Evolutionary conservation across 208 protist genomes (phyloP).

Genomic region (Plasmodiophora brassicae): DNA sequence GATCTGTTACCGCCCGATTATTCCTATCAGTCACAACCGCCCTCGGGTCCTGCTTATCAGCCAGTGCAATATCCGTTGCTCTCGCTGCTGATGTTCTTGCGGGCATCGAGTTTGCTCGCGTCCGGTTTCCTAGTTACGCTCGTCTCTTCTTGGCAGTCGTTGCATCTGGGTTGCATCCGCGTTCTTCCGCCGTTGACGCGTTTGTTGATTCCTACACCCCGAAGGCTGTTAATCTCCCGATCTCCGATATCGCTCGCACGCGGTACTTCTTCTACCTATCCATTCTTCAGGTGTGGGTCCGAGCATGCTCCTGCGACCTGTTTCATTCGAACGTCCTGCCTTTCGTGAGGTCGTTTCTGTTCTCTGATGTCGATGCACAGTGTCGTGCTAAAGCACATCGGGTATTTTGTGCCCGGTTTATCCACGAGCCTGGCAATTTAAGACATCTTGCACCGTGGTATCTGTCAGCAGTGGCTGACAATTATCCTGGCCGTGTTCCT

Average conservation of each 20-base stretch:
- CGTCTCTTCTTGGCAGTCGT: neutral
- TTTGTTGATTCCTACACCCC: neutral
- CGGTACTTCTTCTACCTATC: neutral
- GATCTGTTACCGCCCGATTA: neutral
- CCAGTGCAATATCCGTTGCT: neutral
- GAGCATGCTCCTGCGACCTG: neutral
- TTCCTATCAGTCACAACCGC: neutral
- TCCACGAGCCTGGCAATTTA: neutral
- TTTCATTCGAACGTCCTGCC: neutral
- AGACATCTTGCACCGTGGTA: neutral
- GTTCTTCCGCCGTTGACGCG: neutral
- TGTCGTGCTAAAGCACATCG: neutral
- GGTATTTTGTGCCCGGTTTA: neutral
- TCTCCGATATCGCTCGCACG: neutral
- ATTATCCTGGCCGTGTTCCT: neutral
- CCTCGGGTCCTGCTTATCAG: neutral
- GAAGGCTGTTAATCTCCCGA: neutral
- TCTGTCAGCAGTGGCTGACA: neutral
- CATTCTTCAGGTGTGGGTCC: neutral
- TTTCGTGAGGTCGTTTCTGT: neutral
- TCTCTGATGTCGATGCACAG: neutral
- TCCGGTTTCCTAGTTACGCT: neutral
- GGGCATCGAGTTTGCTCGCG: neutral
- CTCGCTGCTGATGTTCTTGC: neutral
- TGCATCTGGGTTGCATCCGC: neutral